Evolutionary conservation across 108 stramenopile genomes (phyloP).

Genomic region (Nitzschia inconspicua): DNA sequence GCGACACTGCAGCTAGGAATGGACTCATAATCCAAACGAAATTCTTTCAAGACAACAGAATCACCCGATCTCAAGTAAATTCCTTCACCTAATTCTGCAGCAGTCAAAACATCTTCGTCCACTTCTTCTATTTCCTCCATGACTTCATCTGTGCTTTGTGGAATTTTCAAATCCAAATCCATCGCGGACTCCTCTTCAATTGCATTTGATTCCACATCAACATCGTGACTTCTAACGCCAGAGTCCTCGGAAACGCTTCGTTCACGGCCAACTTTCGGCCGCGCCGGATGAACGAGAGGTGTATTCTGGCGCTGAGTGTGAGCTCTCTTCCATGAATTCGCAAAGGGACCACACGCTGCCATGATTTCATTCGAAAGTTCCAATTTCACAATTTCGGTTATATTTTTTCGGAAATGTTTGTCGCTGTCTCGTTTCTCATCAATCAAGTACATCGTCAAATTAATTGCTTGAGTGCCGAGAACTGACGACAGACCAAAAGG

Average conservation of each 20-base stretch:
- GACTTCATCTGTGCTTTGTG: neutral
- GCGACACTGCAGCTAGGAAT: conserved; percentile 31
- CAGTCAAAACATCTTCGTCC: conserved; percentile 43
- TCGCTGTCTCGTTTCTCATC: conserved; percentile 30
- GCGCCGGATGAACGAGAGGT: neutral
- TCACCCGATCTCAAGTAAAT: conserved; percentile 64
- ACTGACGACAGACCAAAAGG: conserved; percentile 70
- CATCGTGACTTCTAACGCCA: conserved; percentile 1
- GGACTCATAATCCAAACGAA: conserved; percentile 9
- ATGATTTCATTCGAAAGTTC: conserved; percentile 37
- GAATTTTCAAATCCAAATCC: too few relatives aligned
- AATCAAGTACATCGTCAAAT: conserved; percentile 65
- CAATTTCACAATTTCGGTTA: conserved; percentile 36
- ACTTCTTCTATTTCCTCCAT: conserved; percentile 23
- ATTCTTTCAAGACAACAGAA: conserved; percentile 48
- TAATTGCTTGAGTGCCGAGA: conserved; percentile 66
- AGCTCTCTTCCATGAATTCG: conserved; percentile 17
- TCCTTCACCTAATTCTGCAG: conserved; percentile 54
- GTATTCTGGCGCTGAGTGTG: neutral
- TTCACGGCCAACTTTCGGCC: neutral
- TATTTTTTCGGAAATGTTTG: conserved; percentile 29
- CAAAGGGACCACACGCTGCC: conserved; percentile 14
- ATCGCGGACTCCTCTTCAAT: too few relatives aligned
- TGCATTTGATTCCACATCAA: neutral
- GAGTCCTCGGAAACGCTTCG: conserved; percentile 6